Base-by-base conservation (phyloP, 352 stramenopile species). In the Blastocystis sp. region DNA sequence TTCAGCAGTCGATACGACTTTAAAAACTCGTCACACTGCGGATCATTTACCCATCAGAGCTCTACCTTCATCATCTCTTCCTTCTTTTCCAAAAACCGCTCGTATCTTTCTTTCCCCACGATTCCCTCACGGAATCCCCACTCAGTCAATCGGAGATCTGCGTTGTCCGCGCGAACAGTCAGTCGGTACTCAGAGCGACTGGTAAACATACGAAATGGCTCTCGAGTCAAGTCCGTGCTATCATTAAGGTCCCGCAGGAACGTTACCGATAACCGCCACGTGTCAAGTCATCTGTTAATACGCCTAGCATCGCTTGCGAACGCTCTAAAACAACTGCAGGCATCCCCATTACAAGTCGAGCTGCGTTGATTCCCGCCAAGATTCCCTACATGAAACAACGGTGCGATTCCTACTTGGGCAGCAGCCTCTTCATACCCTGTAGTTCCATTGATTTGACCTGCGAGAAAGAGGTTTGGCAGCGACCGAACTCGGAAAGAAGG, bases 161-260 rank as follows among this genome's bases (percentile, higher is more conserved):
- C 96, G 91, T 99, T 99, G 91, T 99, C 97, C 9, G 82, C 79
- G n/a, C 94, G 93, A 66, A 96, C 91, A 54, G 94, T 76, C 45
- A 96, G 90, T 1, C 94, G 92, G 90, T 95, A 96, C 92, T 98
- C 96, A 26, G 94, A 96, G 37, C 96, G 92, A n/a, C 94, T 98
- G 0, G 97, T 99, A 91, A 99, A 99, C 96, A 99, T 99, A 75
- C 97, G 94, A 90, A 99, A 99, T 3, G 97, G 97, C 90, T 99
- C 97, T 7, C 94, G 70, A 30, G 70, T 81, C 39, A 81, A n/a
- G 34, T 81, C 70, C 26, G 70, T 62, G 13, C 65, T 76, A 43
- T 41, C n/a, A 8, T 66, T 26, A 13, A 37, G 1, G 0, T 26
- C n/a, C 16, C 56, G 20, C 9, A 1, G 1, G 11, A 20, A 20